Evolutionary conservation across 2,329 filamentous ascomycete species (phyloP).

Genomic region (Neonectria ditissima): DNA sequence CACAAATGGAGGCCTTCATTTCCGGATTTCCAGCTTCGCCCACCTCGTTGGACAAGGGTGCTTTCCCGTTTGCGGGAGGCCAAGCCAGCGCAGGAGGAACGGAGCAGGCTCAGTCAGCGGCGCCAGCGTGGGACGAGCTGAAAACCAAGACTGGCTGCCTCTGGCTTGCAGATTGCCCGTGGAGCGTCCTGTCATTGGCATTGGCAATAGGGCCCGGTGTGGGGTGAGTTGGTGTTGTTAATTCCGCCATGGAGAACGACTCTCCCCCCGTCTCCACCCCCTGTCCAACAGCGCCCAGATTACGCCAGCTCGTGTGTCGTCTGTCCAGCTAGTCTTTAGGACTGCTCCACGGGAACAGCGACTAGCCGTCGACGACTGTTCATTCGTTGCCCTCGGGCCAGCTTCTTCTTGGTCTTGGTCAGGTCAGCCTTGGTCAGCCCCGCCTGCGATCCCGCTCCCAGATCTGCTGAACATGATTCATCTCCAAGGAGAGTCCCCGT

Average conservation of each 20-base stretch:
- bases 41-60: not conserved
- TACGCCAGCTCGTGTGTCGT: not conserved
- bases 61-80: not conserved
- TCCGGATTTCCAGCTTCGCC: slow-evolving; percentile 19
- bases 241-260: slow-evolving; percentile 25
- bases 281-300: not conserved
- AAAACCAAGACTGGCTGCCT: slow-evolving; percentile 24
- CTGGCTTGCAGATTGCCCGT: too few relatives aligned
- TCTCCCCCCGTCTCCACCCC: not conserved
- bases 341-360: not conserved
- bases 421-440: slow-evolving; percentile 28
- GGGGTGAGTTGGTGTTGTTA: slow-evolving; percentile 21
- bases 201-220: slow-evolving; percentile 19
- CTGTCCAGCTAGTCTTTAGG: not conserved
- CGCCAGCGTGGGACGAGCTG: slow-evolving; percentile 33
- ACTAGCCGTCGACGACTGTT: not conserved
- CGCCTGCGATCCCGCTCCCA: slow-evolving; percentile 11
- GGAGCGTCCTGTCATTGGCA: slow-evolving; percentile 24
- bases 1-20: slow-evolving; percentile 7
- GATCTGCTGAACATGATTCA: slow-evolving; percentile 1
- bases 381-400: not conserved
- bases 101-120: slow-evolving; percentile 24
- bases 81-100: slow-evolving; percentile 18
- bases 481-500: slow-evolving; percentile 3
- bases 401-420: not conserved